These are phyloP conservation scores for Termitomyces sp. DNA, from an alignment of 768 basidiomycete species.

Conservation along the genomic window DNA sequence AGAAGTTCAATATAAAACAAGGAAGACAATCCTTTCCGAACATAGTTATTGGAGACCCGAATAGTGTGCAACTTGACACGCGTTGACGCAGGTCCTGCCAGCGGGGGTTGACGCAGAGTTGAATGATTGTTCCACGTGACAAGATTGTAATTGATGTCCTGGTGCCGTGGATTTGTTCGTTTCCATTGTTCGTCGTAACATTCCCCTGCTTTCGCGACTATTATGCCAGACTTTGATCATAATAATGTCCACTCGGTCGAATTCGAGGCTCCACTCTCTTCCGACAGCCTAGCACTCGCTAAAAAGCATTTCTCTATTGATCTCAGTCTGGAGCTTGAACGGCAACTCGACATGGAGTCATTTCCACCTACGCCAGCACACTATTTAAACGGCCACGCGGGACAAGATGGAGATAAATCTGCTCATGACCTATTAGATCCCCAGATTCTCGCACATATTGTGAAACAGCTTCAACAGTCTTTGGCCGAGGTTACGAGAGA, in stretches of 20 bases:
- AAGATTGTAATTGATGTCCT: neutral
- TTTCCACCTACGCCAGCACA: conserved; percentile 43
- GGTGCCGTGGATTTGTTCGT: neutral
- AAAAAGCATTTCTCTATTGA: conserved; percentile 62
- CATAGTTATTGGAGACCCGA: no score
- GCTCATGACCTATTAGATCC: conserved; percentile 59
- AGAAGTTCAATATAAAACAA: neutral
- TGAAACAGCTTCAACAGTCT: conserved; percentile 67
- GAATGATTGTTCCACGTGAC: neutral
- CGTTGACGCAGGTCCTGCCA: no score
- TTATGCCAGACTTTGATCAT: conserved; percentile 25
- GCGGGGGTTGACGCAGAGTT: no score
- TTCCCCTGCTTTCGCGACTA: conserved; percentile 13
- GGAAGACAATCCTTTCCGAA: no score
- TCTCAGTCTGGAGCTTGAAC: conserved; percentile 76
- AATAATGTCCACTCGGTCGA: conserved; percentile 31
- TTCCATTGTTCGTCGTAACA: neutral
- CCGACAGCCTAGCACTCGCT: conserved; percentile 16
- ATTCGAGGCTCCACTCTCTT: conserved; percentile 34
- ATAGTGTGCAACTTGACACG: no score
- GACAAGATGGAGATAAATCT: conserved; percentile 5
- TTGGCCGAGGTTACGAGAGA: conserved; percentile 64
- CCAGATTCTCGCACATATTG: conserved; percentile 70
- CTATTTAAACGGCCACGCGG: conserved; percentile 15
- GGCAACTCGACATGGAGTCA: conserved; percentile 65